These are phyloP conservation scores for Anisogramma anomala DNA, from an alignment of 2,329 filamentous ascomycete genomes.

Conservation along the genomic window DNA sequence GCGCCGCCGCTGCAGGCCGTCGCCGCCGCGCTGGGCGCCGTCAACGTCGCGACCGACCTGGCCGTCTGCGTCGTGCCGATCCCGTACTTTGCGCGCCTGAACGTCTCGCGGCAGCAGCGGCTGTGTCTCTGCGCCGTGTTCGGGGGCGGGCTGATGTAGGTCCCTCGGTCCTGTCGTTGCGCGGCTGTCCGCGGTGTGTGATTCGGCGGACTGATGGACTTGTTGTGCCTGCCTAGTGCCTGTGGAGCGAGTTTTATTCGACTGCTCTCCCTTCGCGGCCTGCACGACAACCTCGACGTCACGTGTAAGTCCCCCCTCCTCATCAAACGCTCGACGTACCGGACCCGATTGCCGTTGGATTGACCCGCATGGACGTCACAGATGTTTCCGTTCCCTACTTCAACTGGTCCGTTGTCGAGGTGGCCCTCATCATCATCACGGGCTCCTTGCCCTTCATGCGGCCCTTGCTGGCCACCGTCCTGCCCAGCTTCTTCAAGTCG, in stretches of 20 bases:
- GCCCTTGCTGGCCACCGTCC: slow-evolving; percentile 14
- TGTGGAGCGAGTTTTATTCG: slow-evolving; percentile 20
- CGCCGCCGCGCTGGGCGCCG: slow-evolving; percentile 21
- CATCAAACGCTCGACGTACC: no score
- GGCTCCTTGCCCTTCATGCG: slow-evolving; percentile 24
- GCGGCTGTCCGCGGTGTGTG: slow-evolving; percentile 20
- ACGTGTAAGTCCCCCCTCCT: slow-evolving; percentile 20
- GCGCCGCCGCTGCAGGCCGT: slow-evolving; percentile 15
- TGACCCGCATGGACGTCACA: no score
- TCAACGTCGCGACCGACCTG: slow-evolving; percentile 22
- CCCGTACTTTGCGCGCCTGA: slow-evolving; percentile 21
- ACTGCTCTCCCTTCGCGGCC: slow-evolving; percentile 17
- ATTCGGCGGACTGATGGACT: slow-evolving; percentile 20
- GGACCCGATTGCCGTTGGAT: no score
- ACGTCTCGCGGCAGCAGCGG: slow-evolving; percentile 19
- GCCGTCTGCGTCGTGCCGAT: slow-evolving; percentile 21
- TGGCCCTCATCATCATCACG: slow-evolving; percentile 24
- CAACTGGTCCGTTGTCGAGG: slow-evolving; percentile 24
- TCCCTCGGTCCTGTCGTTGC: no score
- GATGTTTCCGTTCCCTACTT: slow-evolving; percentile 21
- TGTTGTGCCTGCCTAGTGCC: slow-evolving; percentile 15
- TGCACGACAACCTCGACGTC: slow-evolving; percentile 19
- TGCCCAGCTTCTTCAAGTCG: slow-evolving; percentile 1
- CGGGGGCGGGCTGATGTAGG: slow-evolving; percentile 20
- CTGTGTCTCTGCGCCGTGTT: slow-evolving; percentile 21